Base-by-base conservation (phyloP, 805 yeast genomes). In the Tetrapisispora phaffii region DNA sequence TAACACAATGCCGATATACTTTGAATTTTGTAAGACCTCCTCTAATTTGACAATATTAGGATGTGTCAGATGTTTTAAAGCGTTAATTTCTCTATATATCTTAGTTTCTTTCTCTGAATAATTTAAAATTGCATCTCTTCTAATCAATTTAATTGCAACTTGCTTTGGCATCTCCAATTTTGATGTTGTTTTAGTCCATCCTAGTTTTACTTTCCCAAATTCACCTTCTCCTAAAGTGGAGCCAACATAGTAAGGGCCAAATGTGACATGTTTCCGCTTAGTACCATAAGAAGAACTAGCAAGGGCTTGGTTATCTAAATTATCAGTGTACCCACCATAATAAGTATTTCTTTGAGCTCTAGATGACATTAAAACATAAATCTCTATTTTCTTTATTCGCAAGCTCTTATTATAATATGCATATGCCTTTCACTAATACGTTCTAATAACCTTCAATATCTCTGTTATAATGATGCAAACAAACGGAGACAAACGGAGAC, bases 181-280 rank as follows among this genome's bases (percentile, higher is more conserved):
- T 17, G 38, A 51, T 24, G 45, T 37, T 5, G 17, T 28, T 61
- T 85, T 85, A 48, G 95, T 74, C 97, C 97, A 90, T 13, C 97
- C 97, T 20, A 93, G 71, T 62, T 90, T 93, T 47, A 93, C 98
- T 65, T 93, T 90, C 47, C 98, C 98, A 65, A 93, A 93, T 61
- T 93, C 98, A 41, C 98, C 98, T 67, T 93, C 96, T 29, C 98
- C 98, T 13, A 93, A 69, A 0, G 98, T 90, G 13, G 95, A 81
- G 2, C 97, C 98, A 7, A 93, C 73, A 20, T 85, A 77, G 58
- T 89, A 93, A 13, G 85, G 80, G 22, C 98, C 98, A 61, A 93
- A 89, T 34, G 95, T 75, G 19, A 83, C 81, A 59, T 83, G 88
- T 50, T 83, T 71, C 50, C 76, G 78, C 3, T 37, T 43, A 4